Percentiles rank a stretch among this genome's conserved stretches.
These are phyloP conservation scores for Poa annua DNA, from an alignment of 176 grass and related monocot species.

Conservation along the genomic window DNA sequence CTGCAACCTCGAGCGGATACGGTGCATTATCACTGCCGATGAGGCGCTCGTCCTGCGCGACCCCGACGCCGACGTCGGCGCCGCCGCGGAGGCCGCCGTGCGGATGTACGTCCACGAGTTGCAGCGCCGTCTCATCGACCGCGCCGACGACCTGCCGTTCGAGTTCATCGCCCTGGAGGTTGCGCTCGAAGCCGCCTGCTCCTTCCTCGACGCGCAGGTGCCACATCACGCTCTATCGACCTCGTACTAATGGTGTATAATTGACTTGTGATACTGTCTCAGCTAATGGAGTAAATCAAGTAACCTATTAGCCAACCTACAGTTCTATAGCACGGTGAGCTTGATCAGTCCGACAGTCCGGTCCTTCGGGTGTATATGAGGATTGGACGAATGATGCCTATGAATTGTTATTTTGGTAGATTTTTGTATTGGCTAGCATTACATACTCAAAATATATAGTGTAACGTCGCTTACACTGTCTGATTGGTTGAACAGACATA, in stretches of 20 bases:
- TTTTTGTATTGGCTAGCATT: constrained; percentile 18
- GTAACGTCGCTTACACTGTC: not conserved
- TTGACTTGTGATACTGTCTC: not conserved
- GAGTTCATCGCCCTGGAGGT: constrained; percentile 84
- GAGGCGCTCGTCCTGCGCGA: constrained; percentile 79
- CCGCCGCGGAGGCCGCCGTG: constrained; percentile 49
- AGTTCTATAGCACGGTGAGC: not conserved
- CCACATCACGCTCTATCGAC: not conserved
- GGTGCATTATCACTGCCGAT: constrained; percentile 88
- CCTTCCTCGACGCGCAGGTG: constrained; percentile 85
- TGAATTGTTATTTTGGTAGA: not conserved
- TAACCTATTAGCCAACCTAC: not conserved
- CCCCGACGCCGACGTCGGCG: constrained; percentile 32
- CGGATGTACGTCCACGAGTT: constrained; percentile 68
- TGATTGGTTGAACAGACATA: not conserved
- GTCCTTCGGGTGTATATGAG: not conserved
- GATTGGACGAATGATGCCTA: constrained; percentile 7
- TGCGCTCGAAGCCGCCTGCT: constrained; percentile 77
- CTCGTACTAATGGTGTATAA: not conserved
- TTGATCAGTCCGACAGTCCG: not conserved
- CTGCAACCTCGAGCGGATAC: constrained; percentile 82
- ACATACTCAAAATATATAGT: not conserved
- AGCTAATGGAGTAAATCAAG: not conserved
- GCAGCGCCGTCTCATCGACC: constrained; percentile 66
- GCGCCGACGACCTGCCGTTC: constrained; percentile 77